A percentile compares a stretch with the other conserved stretches of the same genome.
Evolutionary conservation across 2,329 filamentous ascomycete species (phyloP).

Genomic region (Diaporthe australafricana): DNA sequence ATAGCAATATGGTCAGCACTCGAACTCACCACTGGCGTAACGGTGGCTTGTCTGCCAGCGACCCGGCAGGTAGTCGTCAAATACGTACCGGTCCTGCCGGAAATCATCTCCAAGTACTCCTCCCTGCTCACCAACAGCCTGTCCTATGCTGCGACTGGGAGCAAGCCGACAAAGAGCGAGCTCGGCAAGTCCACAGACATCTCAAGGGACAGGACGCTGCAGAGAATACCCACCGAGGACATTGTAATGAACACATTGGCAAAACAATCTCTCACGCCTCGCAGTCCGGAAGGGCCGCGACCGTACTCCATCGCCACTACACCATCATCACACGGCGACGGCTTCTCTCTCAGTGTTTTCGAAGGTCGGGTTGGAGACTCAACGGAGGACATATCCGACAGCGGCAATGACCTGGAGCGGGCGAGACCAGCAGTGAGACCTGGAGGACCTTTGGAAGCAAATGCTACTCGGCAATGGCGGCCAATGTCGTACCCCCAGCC

Average conservation of each 20-base stretch:
- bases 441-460: not conserved
- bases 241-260: not conserved
- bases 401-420: not conserved
- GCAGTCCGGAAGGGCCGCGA: not conserved
- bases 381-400: not conserved
- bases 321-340: not conserved
- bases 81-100: slow-evolving; percentile 18
- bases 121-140: not conserved
- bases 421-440: not conserved
- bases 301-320: slow-evolving; percentile 5
- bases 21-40: slow-evolving; percentile 25
- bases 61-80: slow-evolving; percentile 12
- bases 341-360: not conserved
- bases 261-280: too few species aligned
- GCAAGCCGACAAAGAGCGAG: not conserved
- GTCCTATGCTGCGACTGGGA: not conserved
- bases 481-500: slow-evolving; percentile 14
- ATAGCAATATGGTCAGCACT: slow-evolving; percentile 27
- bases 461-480: not conserved
- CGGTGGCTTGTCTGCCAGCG: slow-evolving; percentile 23
- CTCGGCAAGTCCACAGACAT: not conserved
- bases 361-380: not conserved
- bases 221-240: slow-evolving; percentile 18
- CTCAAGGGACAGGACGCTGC: slow-evolving; percentile 1
- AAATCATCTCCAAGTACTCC: not conserved